A percentile compares a stretch with the other conserved stretches of the same genome.
phyloP scores from a whole-genome alignment of 2,329 filamentous ascomycete species.

The Talaromyces islandicus region DNA sequence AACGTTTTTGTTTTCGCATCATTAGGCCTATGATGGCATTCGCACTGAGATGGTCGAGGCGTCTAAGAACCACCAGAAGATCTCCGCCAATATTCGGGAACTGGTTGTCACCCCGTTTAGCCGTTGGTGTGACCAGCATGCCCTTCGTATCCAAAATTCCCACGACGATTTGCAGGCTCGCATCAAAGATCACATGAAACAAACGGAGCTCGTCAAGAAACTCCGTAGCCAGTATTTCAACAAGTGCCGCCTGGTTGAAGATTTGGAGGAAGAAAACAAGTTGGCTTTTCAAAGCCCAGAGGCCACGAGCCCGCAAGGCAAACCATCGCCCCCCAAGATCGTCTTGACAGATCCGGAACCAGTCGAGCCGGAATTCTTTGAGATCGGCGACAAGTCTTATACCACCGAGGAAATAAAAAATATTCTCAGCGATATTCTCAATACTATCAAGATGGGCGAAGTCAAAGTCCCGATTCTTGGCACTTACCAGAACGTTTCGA shows the following conservation, averaged over 20 bases:
- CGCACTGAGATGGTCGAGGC: constrained; percentile 89
- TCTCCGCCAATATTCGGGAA: constrained; percentile 92
- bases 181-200: constrained; percentile 89
- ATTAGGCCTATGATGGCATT: constrained; percentile 86
- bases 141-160: constrained; percentile 81
- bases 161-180: constrained; percentile 88
- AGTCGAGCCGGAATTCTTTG: constrained; percentile 73
- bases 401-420: constrained; percentile 83
- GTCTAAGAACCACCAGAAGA: constrained; percentile 84
- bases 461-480: constrained; percentile 93
- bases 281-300: constrained; percentile 87
- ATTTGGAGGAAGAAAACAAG: constrained; percentile 97
- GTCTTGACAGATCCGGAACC: constrained; percentile 68
- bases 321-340: constrained; percentile 60
- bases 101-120: constrained; percentile 91
- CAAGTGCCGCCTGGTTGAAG: constrained; percentile 93
- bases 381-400: constrained; percentile 87
- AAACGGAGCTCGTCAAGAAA: constrained; percentile 86
- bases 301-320: constrained; percentile 56
- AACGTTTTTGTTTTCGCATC: background rate
- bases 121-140: constrained; percentile 94
- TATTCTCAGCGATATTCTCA: constrained; percentile 78
- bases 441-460: constrained; percentile 79
- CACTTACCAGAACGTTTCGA: constrained; percentile 87
- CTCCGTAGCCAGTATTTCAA: constrained; percentile 96